Evolutionary conservation across 2,329 filamentous ascomycete genomes (phyloP).

Genomic region (Aspergillus aculeatus): DNA sequence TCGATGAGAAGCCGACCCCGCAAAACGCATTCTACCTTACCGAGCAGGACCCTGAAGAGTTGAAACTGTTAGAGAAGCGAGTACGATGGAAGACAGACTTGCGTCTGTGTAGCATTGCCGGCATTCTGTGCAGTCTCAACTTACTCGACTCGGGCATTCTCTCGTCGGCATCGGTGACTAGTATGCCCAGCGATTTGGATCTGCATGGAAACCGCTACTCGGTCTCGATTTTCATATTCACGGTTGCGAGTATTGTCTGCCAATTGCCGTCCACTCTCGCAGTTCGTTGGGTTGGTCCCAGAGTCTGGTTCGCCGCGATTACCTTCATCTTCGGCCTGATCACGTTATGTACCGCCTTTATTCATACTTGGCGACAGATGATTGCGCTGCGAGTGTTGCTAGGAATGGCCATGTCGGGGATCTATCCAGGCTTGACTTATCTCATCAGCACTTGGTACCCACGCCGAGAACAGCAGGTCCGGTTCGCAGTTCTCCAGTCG

Average conservation of each 20-base stretch:
- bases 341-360: constrained; percentile 67
- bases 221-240: constrained; percentile 72
- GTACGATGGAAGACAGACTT: constrained; percentile 65
- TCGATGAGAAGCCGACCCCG: not conserved
- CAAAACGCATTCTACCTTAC: constrained; percentile 1
- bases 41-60: constrained; percentile 14
- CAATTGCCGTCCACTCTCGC: constrained; percentile 68
- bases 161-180: constrained; percentile 67
- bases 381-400: constrained; percentile 65
- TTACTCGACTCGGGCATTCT: constrained; percentile 70
- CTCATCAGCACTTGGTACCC: constrained; percentile 60
- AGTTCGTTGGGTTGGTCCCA: constrained; percentile 63
- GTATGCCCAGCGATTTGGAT: constrained; percentile 63
- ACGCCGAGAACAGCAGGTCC: constrained; percentile 63
- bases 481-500: constrained; percentile 64
- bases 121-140: constrained; percentile 68
- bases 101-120: constrained; percentile 68
- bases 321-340: constrained; percentile 64
- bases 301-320: constrained; percentile 60
- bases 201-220: constrained; percentile 66
- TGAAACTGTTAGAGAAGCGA: constrained; percentile 41
- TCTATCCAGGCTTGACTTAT: constrained; percentile 47
- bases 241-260: constrained; percentile 65
- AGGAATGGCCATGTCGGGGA: constrained; percentile 59
- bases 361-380: constrained; percentile 68